phyloP scores from a whole-genome alignment of 495 filamentous ascomycete genomes.

The Penicillium cataractarum region DNA sequence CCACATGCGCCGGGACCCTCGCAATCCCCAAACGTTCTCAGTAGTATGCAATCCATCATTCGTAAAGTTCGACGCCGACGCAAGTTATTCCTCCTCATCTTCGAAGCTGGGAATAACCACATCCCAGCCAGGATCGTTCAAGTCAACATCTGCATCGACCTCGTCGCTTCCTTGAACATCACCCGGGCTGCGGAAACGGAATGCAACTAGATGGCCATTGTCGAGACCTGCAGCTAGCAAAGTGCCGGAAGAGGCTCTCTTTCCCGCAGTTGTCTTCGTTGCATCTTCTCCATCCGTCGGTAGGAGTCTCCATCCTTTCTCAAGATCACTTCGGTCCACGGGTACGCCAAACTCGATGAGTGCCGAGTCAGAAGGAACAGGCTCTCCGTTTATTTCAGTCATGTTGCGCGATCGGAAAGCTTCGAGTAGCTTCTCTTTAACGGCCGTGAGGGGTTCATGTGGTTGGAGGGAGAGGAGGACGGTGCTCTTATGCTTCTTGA shows the following conservation, averaged over 20 bases:
- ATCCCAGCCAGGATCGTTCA: conserved; percentile 63
- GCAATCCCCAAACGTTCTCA: neutral
- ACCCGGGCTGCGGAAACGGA: conserved; percentile 55
- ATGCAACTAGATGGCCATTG: conserved; percentile 69
- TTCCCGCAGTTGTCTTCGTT: conserved; percentile 33
- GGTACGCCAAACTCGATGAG: conserved; percentile 59
- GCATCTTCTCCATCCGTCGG: conserved; percentile 35
- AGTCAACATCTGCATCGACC: conserved; percentile 42
- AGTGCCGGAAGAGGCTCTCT: conserved; percentile 41
- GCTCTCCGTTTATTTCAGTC: conserved; percentile 47
- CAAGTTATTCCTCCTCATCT: conserved; percentile 44
- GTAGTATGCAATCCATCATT: neutral
- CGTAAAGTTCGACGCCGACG: neutral
- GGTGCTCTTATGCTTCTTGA: conserved; percentile 80
- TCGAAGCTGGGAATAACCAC: conserved; percentile 66
- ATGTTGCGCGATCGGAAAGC: conserved; percentile 48
- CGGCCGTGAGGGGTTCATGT: conserved; percentile 57
- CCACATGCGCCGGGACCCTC: conserved; percentile 6
- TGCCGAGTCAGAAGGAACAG: conserved; percentile 49
- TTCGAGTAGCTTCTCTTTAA: conserved; percentile 68
- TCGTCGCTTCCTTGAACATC: conserved; percentile 21
- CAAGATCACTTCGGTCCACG: conserved; percentile 57
- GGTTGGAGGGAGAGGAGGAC: conserved; percentile 71
- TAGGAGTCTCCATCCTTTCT: conserved; percentile 60
- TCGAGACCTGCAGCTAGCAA: conserved; percentile 53